Evolutionary conservation across 1,284 basidiomycete species (phyloP), one percentile per base, ranked within the genome.

Genomic region (Wolfiporia cocos): DNA sequence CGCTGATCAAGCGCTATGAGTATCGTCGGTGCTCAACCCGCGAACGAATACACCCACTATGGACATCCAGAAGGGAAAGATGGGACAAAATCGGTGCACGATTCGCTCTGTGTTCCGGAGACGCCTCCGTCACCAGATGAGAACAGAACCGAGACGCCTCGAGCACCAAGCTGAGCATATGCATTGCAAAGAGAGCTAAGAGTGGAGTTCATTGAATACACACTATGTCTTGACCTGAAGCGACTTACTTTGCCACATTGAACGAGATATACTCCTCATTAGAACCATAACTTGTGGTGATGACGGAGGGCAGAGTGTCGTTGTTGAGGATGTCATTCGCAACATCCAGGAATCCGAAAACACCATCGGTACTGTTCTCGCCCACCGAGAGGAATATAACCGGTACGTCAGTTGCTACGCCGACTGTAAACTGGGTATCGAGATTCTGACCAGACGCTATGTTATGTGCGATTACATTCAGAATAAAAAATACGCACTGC

Each of bases 111-210:
- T 15, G 78, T 76, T 17, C 66, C 74, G 17, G 81, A 76, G 18
- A 87, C 84, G 44, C 83, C 83, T 39, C 55, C 62, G 49, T 81
- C 84, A 40, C 84, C 84, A 42, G 76, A 79, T 17, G 78, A 74
- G 64, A 81, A 85, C 51, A 87, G 66, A 21, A 81, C 66, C 15
- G 74, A 78, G 14, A 70, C 70, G 18, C 84, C 84, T 24, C 71
- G 68, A 5, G 73, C 65, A 9, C 80, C 80, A 37, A 86, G 72
- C 49, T 76, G 71, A 17, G 77, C 78, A 43, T 87, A 81, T 6
- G 70, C 70, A 34, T 61, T 56, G 59, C 86, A 89, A 3, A 78
- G 52, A 24, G 53, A 49, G 45, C 57, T 58, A 10, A 9, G 28
- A 17, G 18, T 36, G 6, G 19, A 15, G n/a, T n/a, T n/a, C n/a